These are phyloP conservation scores for Yamadazyma sp. DNA, from an alignment of 805 yeast species.

Conservation along the genomic window DNA sequence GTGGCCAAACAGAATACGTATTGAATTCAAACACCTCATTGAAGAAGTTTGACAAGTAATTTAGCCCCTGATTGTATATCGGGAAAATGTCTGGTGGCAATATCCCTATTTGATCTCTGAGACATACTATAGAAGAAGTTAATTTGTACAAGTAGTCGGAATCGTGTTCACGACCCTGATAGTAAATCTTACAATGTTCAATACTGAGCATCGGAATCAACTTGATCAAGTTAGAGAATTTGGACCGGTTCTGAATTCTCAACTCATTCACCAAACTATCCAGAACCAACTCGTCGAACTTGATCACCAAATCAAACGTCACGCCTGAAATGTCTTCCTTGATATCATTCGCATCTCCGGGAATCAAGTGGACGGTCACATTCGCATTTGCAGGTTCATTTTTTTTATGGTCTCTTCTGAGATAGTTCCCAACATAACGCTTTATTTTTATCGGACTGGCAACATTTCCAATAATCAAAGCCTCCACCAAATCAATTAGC, in stretches of 20 bases:
- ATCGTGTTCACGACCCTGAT: constrained; percentile 21
- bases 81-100: constrained; percentile 80
- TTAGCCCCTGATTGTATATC: constrained; percentile 64
- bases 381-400: constrained; percentile 15
- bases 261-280: constrained; percentile 28
- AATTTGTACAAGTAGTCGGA: constrained; percentile 57
- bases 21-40: constrained; percentile 30
- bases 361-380: constrained; percentile 42
- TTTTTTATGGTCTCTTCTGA: constrained; percentile 18
- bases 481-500: constrained; percentile 71
- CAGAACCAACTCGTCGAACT: constrained; percentile 59
- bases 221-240: constrained; percentile 57
- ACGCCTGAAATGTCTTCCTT: constrained; percentile 16
- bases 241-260: constrained; percentile 28
- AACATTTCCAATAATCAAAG: constrained; percentile 59
- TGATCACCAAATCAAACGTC: constrained; percentile 58
- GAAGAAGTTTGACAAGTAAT: constrained; percentile 63
- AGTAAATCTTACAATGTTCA: constrained; percentile 71
- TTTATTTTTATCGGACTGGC: constrained; percentile 36
- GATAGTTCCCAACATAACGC: constrained; percentile 56
- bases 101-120: constrained; percentile 78
- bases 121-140: constrained; percentile 78
- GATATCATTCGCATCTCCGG: constrained; percentile 26
- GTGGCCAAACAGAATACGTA: constrained; percentile 61
- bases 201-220: constrained; percentile 77